A percentile compares a stretch with the other conserved stretches of the same genome.
Evolutionary conservation across 2,329 filamentous ascomycete genomes (phyloP).

Genomic region (Ophiognomonia clavigignenti-juglandacearum): DNA sequence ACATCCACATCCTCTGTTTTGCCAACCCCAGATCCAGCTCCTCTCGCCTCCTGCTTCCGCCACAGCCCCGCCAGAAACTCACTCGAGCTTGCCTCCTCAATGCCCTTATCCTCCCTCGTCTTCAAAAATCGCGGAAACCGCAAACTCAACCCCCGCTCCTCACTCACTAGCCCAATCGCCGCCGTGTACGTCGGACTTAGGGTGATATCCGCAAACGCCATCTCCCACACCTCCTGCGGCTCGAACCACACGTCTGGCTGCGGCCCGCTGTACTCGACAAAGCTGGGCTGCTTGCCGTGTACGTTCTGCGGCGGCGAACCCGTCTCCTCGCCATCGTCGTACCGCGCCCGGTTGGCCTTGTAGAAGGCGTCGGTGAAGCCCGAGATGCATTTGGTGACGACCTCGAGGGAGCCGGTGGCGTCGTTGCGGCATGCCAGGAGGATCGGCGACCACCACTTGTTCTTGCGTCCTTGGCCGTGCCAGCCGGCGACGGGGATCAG

Average conservation of each 20-base stretch:
- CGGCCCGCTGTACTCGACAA: constrained; percentile 74
- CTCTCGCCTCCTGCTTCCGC: constrained; percentile 71
- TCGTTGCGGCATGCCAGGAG: constrained; percentile 88
- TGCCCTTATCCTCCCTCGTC: constrained; percentile 82
- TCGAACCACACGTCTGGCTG: constrained; percentile 93
- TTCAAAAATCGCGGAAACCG: constrained; percentile 86
- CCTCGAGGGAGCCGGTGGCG: constrained; percentile 76
- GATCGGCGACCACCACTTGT: constrained; percentile 95
- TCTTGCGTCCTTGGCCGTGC: constrained; percentile 90
- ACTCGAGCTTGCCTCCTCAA: constrained; percentile 86
- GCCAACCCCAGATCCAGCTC: constrained; percentile 22
- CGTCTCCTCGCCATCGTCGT: constrained; percentile 49
- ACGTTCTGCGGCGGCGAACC: constrained; percentile 33
- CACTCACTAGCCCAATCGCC: constrained; percentile 80
- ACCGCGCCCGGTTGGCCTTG: constrained; percentile 76
- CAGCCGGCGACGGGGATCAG: constrained; percentile 86
- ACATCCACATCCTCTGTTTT: constrained; percentile 25
- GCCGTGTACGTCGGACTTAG: constrained; percentile 89
- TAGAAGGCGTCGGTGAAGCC: constrained; percentile 96
- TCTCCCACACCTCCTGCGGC: constrained; percentile 95
- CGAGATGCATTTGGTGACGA: constrained; percentile 95
- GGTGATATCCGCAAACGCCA: constrained; percentile 93
- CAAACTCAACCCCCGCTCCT: constrained; percentile 80
- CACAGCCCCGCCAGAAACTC: constrained; percentile 76
- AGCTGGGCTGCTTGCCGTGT: constrained; percentile 57